A percentile compares a stretch with the other conserved stretches of the same genome.
These are phyloP conservation scores for Stipa capillata DNA, from an alignment of 176 grass and related monocot genomes.

Conservation along the genomic window DNA sequence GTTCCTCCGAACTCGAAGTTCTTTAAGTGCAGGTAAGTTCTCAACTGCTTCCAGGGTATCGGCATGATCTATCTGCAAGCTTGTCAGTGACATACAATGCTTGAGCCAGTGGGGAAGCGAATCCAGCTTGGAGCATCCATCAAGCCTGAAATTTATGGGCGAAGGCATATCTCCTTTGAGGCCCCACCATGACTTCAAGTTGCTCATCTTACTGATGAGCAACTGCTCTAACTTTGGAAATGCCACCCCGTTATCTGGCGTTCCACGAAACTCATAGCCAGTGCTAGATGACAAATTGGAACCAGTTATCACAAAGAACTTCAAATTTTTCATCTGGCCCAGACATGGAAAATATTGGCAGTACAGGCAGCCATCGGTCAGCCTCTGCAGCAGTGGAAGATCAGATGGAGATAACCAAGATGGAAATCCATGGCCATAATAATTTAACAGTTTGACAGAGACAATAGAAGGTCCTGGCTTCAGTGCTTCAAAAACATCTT, in stretches of 20 bases:
- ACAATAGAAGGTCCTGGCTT: constrained; percentile 28
- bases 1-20: constrained; percentile 21
- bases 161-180: constrained; percentile 40
- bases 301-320: constrained; percentile 33
- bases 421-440: constrained; percentile 40
- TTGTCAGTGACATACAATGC: constrained; percentile 24
- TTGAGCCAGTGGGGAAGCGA: constrained; percentile 42
- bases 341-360: constrained; percentile 36
- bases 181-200: constrained; percentile 12
- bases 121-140: constrained; percentile 25
- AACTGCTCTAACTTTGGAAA: constrained; percentile 46
- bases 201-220: constrained; percentile 34
- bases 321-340: constrained; percentile 31
- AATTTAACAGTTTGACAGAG: constrained; percentile 35
- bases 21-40: constrained; percentile 27
- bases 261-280: constrained; percentile 17
- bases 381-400: constrained; percentile 5
- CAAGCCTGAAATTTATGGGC: constrained; percentile 31
- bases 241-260: constrained; percentile 11
- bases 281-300: background rate
- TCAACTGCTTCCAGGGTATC: constrained; percentile 31
- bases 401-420: constrained; percentile 21
- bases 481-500: constrained; percentile 39
- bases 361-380: constrained; percentile 21
- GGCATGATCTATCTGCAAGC: constrained; percentile 23